Evolutionary conservation across 225 moss, liverwort and hornwort species (phyloP), one percentile per base, ranked within the genome.

Genomic region (Pseudisothecium myosuroides): DNA sequence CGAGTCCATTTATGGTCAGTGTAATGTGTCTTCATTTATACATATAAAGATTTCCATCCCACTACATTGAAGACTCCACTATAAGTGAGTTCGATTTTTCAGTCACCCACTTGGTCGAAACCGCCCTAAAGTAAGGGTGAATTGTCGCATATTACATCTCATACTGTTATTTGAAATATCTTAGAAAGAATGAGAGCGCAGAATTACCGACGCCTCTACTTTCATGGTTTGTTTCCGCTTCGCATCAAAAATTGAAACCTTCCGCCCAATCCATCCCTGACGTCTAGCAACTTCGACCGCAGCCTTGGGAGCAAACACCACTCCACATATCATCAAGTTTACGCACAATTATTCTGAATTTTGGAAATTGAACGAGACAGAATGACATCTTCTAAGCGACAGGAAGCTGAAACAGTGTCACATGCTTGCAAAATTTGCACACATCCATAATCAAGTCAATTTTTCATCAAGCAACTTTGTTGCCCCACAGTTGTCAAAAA

Each of bases 221-320:
- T 83, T 91, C 54, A 92, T 64, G 52, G 91, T 92, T 88, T 92
- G 92, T 80, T 91, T 89, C 36, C 88, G 80, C 52, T 89, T 89
- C n/a, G 81, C 76, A 84, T 93, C 86, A 62, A 87, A 91, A 89
- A 86, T 68, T 56, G 93, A 92, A 61, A 81, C 71, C 60, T 90
- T 90, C 64, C 91, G 90, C 49, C 94, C 93, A 29, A 59, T 75
- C 72, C 49, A 89, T 14, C 94, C 92, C 14, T 90, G 90, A 64
- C 36, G 76, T 85, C 91, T 88, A 39, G 93, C 93, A 76, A 90
- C 49, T 58, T 89, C 88, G 55, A 63, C 21, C 56, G 90, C 90
- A 86, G 66, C 87, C 94, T 92, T 60, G 50, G 45, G 67, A 91
- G 86, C 60, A 81, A 78, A 72, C 21, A 64, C 69, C 86, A 93